A percentile compares a stretch with the other conserved stretches of the same genome.
Evolutionary conservation across 169 alveolate genomes (phyloP).

Genomic region (Plasmodium knowlesi): DNA sequence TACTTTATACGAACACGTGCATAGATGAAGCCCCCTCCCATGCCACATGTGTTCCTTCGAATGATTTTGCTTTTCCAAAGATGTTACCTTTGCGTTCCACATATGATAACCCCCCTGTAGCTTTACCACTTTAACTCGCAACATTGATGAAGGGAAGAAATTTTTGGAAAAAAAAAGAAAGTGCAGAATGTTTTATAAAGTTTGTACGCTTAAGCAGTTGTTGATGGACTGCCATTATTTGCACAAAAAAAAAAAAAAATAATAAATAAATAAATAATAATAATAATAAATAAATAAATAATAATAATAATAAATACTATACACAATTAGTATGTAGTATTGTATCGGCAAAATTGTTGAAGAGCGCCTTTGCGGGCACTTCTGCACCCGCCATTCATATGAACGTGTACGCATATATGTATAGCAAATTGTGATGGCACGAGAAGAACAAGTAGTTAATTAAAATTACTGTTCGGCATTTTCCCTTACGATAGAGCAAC

Average conservation of each 20-base stretch:
- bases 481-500: background rate
- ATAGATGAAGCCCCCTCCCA: background rate
- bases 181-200: background rate
- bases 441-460: background rate
- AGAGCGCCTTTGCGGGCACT: background rate
- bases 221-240: background rate
- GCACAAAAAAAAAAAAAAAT: background rate
- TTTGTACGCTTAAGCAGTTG: background rate
- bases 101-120: background rate
- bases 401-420: background rate
- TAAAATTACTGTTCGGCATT: background rate
- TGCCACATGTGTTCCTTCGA: background rate
- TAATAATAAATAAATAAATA: too few relatives aligned
- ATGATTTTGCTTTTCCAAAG: background rate
- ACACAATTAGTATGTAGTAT: too few relatives aligned
- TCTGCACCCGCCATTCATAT: background rate
- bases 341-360: background rate
- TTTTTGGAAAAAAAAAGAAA: background rate
- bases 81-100: background rate
- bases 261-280: too few relatives aligned
- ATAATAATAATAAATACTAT: too few relatives aligned
- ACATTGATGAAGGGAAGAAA: background rate
- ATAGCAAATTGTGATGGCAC: background rate
- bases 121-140: background rate
- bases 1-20: background rate